Evolutionary conservation across 73 alveolate genomes (phyloP).

Genomic region (Symbiodinium pilosum): DNA sequence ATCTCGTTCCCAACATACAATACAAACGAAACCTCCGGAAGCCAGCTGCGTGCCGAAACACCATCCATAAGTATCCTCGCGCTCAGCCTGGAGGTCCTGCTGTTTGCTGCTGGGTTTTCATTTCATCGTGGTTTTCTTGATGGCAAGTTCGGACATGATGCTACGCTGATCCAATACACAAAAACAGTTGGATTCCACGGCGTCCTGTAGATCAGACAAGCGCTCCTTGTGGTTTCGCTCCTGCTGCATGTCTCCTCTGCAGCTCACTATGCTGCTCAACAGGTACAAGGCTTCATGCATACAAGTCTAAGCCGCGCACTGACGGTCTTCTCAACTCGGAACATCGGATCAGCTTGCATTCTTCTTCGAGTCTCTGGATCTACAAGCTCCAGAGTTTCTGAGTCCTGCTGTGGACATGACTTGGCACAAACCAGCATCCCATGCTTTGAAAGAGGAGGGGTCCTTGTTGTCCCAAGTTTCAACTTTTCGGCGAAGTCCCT

Average conservation of each 20-base stretch:
- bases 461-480: constrained; percentile 75
- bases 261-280: not conserved
- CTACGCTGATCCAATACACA: too few species aligned
- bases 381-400: constrained; percentile 63
- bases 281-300: not conserved
- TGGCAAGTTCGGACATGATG: too few species aligned
- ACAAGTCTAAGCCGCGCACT: constrained; percentile 15
- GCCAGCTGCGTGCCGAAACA: not conserved
- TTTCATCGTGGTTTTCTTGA: too few species aligned
- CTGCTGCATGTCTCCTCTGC: constrained; percentile 51
- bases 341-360: constrained; percentile 77
- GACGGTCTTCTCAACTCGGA: constrained; percentile 70
- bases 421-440: not conserved
- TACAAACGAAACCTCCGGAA: not conserved
- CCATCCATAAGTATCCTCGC: constrained; percentile 84
- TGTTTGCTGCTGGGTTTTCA: too few species aligned
- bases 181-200: too few species aligned
- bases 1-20: too few species aligned
- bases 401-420: constrained; percentile 19
- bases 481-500: constrained; percentile 75
- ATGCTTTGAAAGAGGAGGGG: not conserved
- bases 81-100: constrained; percentile 71
- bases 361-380: constrained; percentile 61
- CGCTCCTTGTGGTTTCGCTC: constrained; percentile 59
- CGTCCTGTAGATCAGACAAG: constrained; percentile 74